Base-by-base conservation (phyloP, 2,329 filamentous ascomycete species). In the Penicillium sp. region DNA sequence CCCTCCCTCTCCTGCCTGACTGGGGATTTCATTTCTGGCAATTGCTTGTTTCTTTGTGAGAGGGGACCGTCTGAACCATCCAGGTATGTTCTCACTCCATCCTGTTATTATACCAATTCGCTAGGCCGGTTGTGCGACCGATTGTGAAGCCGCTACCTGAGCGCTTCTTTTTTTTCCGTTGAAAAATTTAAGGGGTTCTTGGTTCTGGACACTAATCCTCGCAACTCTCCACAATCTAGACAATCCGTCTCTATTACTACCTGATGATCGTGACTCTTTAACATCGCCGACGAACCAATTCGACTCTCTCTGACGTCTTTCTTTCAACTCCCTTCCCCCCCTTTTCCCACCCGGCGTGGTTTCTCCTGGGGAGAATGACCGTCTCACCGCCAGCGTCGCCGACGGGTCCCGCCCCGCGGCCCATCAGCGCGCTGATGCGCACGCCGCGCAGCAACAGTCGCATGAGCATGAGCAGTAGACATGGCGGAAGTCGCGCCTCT, bases 401-500 rank as follows among this genome's bases (percentile, higher is more conserved):
- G 50, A 84, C 74, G 79, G 82, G 74, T 63, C 68, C 72, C 58
- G 81, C 85, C 68, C 86, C 87, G 78, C 87, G 92, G 78, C 92
- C 93, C 58, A 83, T 92, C 84, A 96, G 91, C 82, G 89, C 88
- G 75, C 89, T 96, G 83, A 87, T 93, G 73, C 88, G 90, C 72
- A 85, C 91, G 50, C 84, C 90, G 47, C 85, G 92, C 76, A 95
- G 91, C 76, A 91, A 85, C 70, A 96, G 92, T 80, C 91, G 93
- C 70, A 83, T 96, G 85, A 96, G 92, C 81, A 90, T 90, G 82
- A 78, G 79, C 67, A 89, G 91, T 81, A 94, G 91, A 78, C 82
- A 84, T 56, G 89, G 88, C 56, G 88, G 90, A 66, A 96, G 92
- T 80, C 87, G 92, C 74, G 89, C 90, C 26, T 96, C 93, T 0